Conservation (phyloP, 768 basidiomycete species). For the Amanita pallidorosea region DNA sequence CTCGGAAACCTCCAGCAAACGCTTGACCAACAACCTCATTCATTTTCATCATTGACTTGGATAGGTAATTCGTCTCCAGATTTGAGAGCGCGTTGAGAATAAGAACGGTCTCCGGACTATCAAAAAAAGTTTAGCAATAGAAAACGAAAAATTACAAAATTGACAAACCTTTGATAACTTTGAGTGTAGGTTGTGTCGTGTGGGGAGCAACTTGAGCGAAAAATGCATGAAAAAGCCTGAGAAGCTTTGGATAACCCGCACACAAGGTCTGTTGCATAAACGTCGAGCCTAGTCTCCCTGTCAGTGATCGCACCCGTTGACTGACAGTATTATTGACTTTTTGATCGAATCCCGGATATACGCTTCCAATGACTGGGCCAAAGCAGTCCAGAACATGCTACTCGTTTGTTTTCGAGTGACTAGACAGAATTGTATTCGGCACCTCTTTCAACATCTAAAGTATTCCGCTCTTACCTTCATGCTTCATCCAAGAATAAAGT, state of each 20-base stretch:
- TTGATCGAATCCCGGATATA: slow-evolving; percentile 72
- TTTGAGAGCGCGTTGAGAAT: slow-evolving; percentile 73
- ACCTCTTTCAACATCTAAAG: neutral
- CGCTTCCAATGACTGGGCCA: slow-evolving; percentile 74
- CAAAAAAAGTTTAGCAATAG: neutral
- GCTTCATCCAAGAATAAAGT: slow-evolving; percentile 79
- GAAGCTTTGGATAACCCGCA: slow-evolving; percentile 74
- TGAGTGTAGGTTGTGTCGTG: slow-evolving; percentile 90
- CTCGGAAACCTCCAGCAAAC: slow-evolving; percentile 58
- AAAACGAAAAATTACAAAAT: neutral
- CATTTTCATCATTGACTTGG: slow-evolving; percentile 72
- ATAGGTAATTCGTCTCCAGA: slow-evolving; percentile 84
- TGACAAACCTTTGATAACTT: slow-evolving; percentile 64
- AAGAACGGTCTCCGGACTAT: slow-evolving; percentile 85
- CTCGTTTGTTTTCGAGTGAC: slow-evolving; percentile 85
- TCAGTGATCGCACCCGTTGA: neutral
- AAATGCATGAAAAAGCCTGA: slow-evolving; percentile 93
- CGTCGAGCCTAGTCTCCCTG: slow-evolving; percentile 24
- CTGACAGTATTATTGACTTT: slow-evolving; percentile 30
- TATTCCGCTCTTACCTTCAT: slow-evolving; percentile 54
- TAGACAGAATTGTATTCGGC: slow-evolving; percentile 17
- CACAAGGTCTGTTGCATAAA: slow-evolving; percentile 89
- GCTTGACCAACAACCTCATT: slow-evolving; percentile 76
- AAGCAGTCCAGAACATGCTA: slow-evolving; percentile 80
- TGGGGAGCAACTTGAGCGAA: slow-evolving; percentile 93